Evolutionary conservation across 768 basidiomycete species (phyloP), one percentile per base, ranked within the genome.

Genomic region (Auricularia sp.): DNA sequence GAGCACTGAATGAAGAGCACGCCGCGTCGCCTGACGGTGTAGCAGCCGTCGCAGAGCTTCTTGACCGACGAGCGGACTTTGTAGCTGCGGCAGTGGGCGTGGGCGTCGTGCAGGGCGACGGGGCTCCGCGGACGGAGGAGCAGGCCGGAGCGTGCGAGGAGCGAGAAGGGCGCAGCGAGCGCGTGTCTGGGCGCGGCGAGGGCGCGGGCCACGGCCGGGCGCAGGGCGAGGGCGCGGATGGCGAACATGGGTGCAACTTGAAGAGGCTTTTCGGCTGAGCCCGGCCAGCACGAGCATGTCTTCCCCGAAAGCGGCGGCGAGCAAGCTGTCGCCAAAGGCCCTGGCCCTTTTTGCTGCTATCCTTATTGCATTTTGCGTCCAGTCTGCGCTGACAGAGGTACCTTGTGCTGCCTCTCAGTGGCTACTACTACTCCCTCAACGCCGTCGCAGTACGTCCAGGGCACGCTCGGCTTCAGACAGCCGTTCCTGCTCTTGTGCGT

Each of bases 21-120:
- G 56, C 94, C 94, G 74, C 97, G 93, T 70, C 95, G 79, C 75
- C 82, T 83, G 42, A 98, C 96, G 60, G 96, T 78, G 68, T 80
- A 86, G 77, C 96, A 99, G 12, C 93, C 92, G 66, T 94, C 93
- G 75, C 96, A 99, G 85, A 96, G 90, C 62, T 85, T 77, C 79
- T 95, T 97, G 69, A 98, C 91, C 3, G 92, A 92, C 29, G 91
- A 89, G 67, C 96, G 86, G 65, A 98, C 94, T 80, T 99, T 99
- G 91, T 97, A 95, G 59, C 93, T 93, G 21, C 56, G 56, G 11
- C 23, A 29, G n/a, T 59, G 56, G 4, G 56, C 56, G 14, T 16
- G 47, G 47, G 10, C 47, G 47, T 18, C 47, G 11, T 59, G 56
- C 53, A 54, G n/a, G 11, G 29, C 18, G 6, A 18, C 29, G n/a